Conservation (phyloP, 2,329 filamentous ascomycete genomes). For the Hirsutella rhossiliensis region DNA sequence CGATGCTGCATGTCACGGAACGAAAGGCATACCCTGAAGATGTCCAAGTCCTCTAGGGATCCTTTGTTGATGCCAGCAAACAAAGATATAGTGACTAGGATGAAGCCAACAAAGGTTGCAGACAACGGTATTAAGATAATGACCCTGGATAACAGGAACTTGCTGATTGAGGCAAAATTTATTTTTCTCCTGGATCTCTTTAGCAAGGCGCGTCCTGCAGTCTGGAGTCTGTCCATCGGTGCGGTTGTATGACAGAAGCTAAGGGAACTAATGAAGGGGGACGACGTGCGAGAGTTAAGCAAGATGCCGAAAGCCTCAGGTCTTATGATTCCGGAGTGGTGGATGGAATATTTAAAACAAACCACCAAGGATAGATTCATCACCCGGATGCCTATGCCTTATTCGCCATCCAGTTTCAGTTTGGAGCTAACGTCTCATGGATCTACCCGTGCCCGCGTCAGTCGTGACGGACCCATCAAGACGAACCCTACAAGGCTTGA, state of each 20-base stretch:
- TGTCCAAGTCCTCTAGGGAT: not conserved
- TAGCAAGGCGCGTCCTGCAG: not conserved
- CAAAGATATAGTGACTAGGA: not conserved
- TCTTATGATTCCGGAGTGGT: not conserved
- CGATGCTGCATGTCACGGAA: not conserved
- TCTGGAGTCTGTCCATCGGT: not conserved
- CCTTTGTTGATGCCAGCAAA: not conserved
- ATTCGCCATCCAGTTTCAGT: not conserved
- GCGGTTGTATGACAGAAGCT: not conserved
- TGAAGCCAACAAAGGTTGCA: not conserved
- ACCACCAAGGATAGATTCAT: not conserved
- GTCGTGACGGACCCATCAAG: no score
- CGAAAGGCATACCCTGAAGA: not conserved
- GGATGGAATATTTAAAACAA: not conserved
- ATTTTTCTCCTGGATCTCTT: no score
- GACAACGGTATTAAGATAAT: not conserved
- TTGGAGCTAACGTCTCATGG: no score
- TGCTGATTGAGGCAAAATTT: not conserved
- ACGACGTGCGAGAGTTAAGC: not conserved
- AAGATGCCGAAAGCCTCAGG: not conserved
- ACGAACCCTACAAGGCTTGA: no score
- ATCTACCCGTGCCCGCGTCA: no score
- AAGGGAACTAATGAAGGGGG: not conserved
- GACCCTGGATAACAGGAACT: not conserved
- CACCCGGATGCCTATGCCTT: not conserved